A percentile compares a stretch with the other conserved stretches of the same genome.
Evolutionary conservation across 2,329 filamentous ascomycete species (phyloP).

Genomic region (Aureobasidium uvarum): DNA sequence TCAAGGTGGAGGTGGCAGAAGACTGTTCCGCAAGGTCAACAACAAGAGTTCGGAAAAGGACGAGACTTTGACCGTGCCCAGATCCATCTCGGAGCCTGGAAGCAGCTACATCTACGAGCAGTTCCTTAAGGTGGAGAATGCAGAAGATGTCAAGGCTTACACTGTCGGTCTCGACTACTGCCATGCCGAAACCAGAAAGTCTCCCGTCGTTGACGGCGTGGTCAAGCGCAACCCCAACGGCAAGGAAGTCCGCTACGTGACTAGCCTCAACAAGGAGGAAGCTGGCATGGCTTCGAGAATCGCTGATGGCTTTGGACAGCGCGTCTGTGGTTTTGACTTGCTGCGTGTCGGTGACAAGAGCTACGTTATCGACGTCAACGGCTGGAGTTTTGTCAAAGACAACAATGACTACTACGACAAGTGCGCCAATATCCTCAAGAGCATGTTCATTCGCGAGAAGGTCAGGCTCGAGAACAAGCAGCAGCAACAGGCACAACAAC

Average conservation of each 20-base stretch:
- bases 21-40: constrained; percentile 93
- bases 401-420: constrained; percentile 98
- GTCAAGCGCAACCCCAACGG: constrained; percentile 95
- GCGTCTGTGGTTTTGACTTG: constrained; percentile 94
- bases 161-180: constrained; percentile 92
- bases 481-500: constrained; percentile 24
- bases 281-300: constrained; percentile 85
- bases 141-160: constrained; percentile 98
- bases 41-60: constrained; percentile 99
- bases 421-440: constrained; percentile 78
- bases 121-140: constrained; percentile 94
- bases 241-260: constrained; percentile 95
- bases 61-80: constrained; percentile 68
- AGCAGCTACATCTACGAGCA: constrained; percentile 96
- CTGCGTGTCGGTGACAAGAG: constrained; percentile 84
- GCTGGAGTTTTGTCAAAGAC: constrained; percentile 99
- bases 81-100: constrained; percentile 74
- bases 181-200: constrained; percentile 95
- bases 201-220: constrained; percentile 92
- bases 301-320: constrained; percentile 85
- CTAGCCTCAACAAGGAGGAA: constrained; percentile 75
- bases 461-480: constrained; percentile 51
- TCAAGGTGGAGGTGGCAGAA: constrained; percentile 81
- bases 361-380: constrained; percentile 98
- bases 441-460: constrained; percentile 83